phyloP scores from a whole-genome alignment of 768 basidiomycete genomes.

The Cystofilobasidium capitatum region DNA sequence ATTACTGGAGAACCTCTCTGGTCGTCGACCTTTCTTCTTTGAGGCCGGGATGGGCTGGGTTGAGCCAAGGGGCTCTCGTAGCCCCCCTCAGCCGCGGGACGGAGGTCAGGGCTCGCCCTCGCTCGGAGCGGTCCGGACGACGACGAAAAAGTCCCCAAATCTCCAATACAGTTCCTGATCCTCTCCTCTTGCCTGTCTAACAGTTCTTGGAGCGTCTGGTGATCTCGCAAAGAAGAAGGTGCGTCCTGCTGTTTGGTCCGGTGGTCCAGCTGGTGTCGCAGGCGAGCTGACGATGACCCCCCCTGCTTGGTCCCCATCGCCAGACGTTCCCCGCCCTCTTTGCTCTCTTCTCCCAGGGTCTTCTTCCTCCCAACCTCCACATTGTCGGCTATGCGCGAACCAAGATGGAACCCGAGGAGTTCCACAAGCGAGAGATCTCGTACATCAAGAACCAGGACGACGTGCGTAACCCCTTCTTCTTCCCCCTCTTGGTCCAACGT shows the following conservation, averaged over 20 bases:
- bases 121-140: neutral
- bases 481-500: neutral
- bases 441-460: conserved; percentile 72
- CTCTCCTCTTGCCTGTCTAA: neutral
- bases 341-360: conserved; percentile 66
- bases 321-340: conserved; percentile 95
- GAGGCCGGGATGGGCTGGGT: too few species aligned
- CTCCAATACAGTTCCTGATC: neutral
- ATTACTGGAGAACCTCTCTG: too few species aligned
- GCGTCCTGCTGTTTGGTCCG: conserved; percentile 17
- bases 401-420: conserved; percentile 77
- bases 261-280: neutral
- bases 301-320: neutral
- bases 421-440: conserved; percentile 68
- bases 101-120: too few species aligned
- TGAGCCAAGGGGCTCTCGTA: too few species aligned
- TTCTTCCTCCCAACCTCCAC: conserved; percentile 71
- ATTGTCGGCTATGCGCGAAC: conserved; percentile 96
- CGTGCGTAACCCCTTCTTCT: conserved; percentile 30
- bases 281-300: neutral
- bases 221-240: conserved; percentile 99
- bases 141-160: neutral
- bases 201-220: conserved; percentile 85
- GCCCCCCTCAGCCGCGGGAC: too few species aligned
- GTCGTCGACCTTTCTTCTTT: too few species aligned